phyloP scores from a whole-genome alignment of 371 early-diverging fungal genomes.

The Actinomucor elegans region DNA sequence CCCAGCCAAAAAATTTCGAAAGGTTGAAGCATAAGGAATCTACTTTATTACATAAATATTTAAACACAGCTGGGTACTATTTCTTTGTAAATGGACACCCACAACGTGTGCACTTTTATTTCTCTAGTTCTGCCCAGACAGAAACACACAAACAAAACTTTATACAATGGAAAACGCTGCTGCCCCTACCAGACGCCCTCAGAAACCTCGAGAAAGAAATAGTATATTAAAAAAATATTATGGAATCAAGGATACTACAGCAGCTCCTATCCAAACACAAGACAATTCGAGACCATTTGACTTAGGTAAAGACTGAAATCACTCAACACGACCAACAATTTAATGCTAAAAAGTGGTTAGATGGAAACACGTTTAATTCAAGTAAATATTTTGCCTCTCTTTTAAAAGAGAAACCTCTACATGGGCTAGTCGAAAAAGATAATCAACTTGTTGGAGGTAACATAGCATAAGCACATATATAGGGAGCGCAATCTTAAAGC shows the following conservation, averaged over 20 bases:
- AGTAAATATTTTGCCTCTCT: conserved; percentile 73
- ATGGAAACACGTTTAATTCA: conserved; percentile 68
- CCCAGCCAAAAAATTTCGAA: too few relatives aligned
- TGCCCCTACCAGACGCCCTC: background rate
- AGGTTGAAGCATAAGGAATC: too few relatives aligned
- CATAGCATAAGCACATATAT: background rate
- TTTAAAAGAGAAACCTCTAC: conserved; percentile 64
- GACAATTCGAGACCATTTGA: conserved; percentile 31
- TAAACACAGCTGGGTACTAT: too few relatives aligned
- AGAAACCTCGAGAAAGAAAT: conserved; percentile 27
- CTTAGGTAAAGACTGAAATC: conserved; percentile 22
- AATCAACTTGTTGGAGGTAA: conserved; percentile 74
- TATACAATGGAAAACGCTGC: conserved; percentile 2
- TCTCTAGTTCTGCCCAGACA: background rate
- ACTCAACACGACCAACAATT: too few relatives aligned
- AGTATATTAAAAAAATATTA: conserved; percentile 39
- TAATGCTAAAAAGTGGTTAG: too few relatives aligned
- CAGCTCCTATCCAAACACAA: background rate
- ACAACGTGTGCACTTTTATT: background rate
- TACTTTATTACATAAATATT: too few relatives aligned
- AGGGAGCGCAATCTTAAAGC: background rate
- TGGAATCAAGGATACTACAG: conserved; percentile 23
- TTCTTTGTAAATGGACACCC: too few relatives aligned
- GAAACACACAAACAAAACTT: background rate
- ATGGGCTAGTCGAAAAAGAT: conserved; percentile 69